These are phyloP conservation scores for Westerdykella aurantiaca DNA, from an alignment of 2,329 filamentous ascomycete species.

Conservation along the genomic window DNA sequence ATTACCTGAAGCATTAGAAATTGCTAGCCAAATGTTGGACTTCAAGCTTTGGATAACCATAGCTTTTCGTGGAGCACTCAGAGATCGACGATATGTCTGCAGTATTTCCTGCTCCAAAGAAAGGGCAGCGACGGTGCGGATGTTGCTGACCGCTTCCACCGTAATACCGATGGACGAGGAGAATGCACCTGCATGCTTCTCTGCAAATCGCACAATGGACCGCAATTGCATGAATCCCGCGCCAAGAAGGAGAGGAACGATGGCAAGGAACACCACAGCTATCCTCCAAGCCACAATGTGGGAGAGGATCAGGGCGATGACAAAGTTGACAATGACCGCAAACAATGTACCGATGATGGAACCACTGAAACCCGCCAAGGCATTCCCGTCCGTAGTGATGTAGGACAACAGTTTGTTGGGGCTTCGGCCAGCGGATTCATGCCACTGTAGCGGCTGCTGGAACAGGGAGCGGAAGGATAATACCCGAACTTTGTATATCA, in stretches of 20 bases:
- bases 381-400: slow-evolving; percentile 64
- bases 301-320: slow-evolving; percentile 62
- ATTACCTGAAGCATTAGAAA: slow-evolving; percentile 57
- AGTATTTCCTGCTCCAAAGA: slow-evolving; percentile 49
- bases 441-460: slow-evolving; percentile 64
- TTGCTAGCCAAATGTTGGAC: slow-evolving; percentile 56
- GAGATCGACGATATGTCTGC: slow-evolving; percentile 41
- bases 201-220: slow-evolving; percentile 55
- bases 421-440: slow-evolving; percentile 58
- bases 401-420: slow-evolving; percentile 59
- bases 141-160: slow-evolving; percentile 48
- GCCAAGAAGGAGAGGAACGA: slow-evolving; percentile 63
- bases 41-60: slow-evolving; percentile 46
- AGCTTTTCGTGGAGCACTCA: slow-evolving; percentile 45
- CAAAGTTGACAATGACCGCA: slow-evolving; percentile 61
- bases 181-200: slow-evolving; percentile 47
- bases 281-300: slow-evolving; percentile 73
- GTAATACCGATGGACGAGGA: slow-evolving; percentile 48
- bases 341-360: slow-evolving; percentile 65
- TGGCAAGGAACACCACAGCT: slow-evolving; percentile 63
- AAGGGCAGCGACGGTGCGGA: slow-evolving; percentile 48
- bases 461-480: slow-evolving; percentile 61
- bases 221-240: slow-evolving; percentile 64
- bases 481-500: slow-evolving; percentile 59
- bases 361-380: slow-evolving; percentile 62